Base-by-base conservation (phyloP, 257 asterid species). In the Gentiana dahurica region DNA sequence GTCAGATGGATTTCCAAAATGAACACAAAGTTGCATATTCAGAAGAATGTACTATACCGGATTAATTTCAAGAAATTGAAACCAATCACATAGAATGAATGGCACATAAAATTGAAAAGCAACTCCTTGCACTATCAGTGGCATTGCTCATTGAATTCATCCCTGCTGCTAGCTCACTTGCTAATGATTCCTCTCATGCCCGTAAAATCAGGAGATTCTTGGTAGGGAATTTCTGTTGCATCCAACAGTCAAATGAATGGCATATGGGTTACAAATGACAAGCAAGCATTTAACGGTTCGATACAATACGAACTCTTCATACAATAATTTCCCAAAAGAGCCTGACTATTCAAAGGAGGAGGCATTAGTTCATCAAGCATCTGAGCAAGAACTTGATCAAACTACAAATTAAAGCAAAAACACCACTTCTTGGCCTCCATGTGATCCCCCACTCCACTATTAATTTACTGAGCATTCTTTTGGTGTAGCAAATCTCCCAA, bases 301-400 rank as follows among this genome's bases (percentile, higher is more conserved):
- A 1, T 0, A 24, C 24, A 24, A 24, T 24, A 24, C 24, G 24
- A 24, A 24, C 24, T 24, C 24, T 24, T 24, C 24, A 24, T 24
- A 24, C 24, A 24, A 24, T 24, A 24, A 24, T 24, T 24, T 24
- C 24, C 24, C 24, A 24, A 24, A 24, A 24, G 24, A 24, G 24
- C 24, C 81, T 86, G 93, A 62, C 93, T 83, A 39, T 86, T 86
- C 83, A 83, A 71, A 69, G 83, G 80, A 12, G 83, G 81, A 9
- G 95, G 95, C 87, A 86, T 73, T 73, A 86, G 52, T 4, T 86
- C 95, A 77, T 86, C 95, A 62, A 86, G 86, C 68, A 86, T 83
- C 62, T 83, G 87, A 1, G 89, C 94, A 46, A 94, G 95, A 43
- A 83, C 86, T 77, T 86, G 95, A 84, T 86, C 95, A 58, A 81